These are phyloP conservation scores for Petunia axillaris DNA, from an alignment of 257 asterid species.

Conservation along the genomic window DNA sequence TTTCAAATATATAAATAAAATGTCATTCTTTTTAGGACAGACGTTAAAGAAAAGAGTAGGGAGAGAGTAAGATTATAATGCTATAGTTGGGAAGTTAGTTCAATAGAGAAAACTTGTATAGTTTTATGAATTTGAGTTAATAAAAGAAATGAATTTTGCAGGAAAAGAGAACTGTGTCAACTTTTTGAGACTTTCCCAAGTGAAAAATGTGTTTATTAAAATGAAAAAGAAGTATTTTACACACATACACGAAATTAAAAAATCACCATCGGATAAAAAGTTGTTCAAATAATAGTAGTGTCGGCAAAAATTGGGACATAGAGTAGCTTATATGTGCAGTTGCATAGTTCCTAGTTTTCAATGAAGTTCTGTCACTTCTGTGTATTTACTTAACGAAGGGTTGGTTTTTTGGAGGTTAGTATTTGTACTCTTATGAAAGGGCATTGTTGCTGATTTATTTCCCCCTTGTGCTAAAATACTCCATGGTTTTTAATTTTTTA, in stretches of 20 bases:
- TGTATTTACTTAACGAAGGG: background rate
- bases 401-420: background rate
- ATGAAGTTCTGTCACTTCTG: background rate
- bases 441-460: background rate
- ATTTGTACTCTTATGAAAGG: background rate
- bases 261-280: background rate
- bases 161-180: background rate
- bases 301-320: background rate
- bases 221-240: background rate
- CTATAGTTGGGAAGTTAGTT: background rate
- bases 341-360: background rate
- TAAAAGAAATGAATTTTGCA: background rate
- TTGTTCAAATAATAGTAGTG: background rate
- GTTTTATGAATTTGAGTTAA: background rate
- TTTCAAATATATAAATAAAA: no score
- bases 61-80: no score
- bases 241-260: no score
- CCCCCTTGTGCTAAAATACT: background rate
- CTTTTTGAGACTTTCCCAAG: no score
- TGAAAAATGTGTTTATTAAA: background rate
- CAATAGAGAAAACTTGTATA: background rate
- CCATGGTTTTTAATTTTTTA: background rate
- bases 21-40: no score
- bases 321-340: background rate
- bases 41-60: no score